phyloP scores from a whole-genome alignment of 2,329 filamentous ascomycete genomes.

The Botrytis tulipae region DNA sequence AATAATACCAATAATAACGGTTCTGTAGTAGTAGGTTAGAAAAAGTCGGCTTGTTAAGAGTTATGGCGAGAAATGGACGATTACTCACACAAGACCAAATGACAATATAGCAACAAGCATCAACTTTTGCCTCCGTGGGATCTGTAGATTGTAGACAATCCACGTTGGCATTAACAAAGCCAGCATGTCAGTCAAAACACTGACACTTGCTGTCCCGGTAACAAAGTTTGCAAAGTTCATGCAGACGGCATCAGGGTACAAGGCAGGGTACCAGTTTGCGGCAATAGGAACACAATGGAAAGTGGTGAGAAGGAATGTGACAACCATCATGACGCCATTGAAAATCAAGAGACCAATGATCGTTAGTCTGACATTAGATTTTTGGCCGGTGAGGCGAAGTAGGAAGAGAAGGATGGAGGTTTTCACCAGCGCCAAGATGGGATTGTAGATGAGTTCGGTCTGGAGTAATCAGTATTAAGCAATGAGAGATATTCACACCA shows the following conservation, averaged over 20 bases:
- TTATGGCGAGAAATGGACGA: not conserved
- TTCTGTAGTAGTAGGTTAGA: not conserved
- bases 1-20: not conserved
- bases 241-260: constrained; percentile 20
- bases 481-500: not conserved
- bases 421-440: constrained; percentile 47
- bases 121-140: constrained; percentile 20
- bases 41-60: not conserved
- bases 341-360: constrained; percentile 32
- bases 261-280: constrained; percentile 20
- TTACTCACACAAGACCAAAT: constrained; percentile 9
- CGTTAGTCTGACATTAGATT: constrained; percentile 38
- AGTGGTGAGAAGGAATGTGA: constrained; percentile 1
- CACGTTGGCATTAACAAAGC: constrained; percentile 23
- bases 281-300: constrained; percentile 24
- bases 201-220: constrained; percentile 5
- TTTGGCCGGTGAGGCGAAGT: constrained; percentile 44
- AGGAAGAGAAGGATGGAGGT: constrained; percentile 48
- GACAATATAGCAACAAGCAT: constrained; percentile 17
- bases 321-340: constrained; percentile 17
- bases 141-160: constrained; percentile 26
- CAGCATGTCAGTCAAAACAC: constrained; percentile 21
- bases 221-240: constrained; percentile 22
- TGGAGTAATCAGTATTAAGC: not conserved
- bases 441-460: constrained; percentile 41